Evolutionary conservation across 176 grass and related monocot genomes (phyloP).

Genomic region (Saccharum officinarum): DNA sequence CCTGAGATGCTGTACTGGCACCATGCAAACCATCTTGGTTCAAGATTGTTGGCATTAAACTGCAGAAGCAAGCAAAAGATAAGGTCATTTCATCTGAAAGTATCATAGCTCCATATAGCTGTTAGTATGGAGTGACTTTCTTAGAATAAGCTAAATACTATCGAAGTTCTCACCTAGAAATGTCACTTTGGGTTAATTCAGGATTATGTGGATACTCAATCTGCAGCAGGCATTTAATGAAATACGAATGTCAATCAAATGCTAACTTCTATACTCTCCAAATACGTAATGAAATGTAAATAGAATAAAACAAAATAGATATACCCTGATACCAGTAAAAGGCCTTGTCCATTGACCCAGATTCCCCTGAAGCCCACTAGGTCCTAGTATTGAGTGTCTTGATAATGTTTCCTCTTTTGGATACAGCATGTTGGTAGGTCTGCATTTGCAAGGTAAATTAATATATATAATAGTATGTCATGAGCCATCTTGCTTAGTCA

Average conservation of each 20-base stretch:
- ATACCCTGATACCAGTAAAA: constrained; percentile 82
- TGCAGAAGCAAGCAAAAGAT: constrained; percentile 29
- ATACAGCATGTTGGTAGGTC: constrained; percentile 63
- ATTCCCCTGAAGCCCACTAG: constrained; percentile 62
- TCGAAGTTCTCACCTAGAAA: constrained; percentile 52
- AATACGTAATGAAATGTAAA: constrained; percentile 6
- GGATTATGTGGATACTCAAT: constrained; percentile 84
- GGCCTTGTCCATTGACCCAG: constrained; percentile 52
- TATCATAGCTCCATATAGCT: constrained; percentile 11
- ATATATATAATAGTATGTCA: not conserved
- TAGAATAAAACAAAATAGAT: constrained; percentile 36
- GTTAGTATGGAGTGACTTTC: not conserved
- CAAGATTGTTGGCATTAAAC: constrained; percentile 59
- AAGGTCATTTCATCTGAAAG: constrained; percentile 17
- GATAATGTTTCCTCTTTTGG: constrained; percentile 94
- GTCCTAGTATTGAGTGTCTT: constrained; percentile 89
- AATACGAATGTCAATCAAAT: constrained; percentile 20
- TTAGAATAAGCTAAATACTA: constrained; percentile 12
- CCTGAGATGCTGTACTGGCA: constrained; percentile 39
- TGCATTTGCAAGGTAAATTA: constrained; percentile 45
- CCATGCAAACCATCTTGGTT: constrained; percentile 53
- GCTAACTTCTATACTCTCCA: not conserved
- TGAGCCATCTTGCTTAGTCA: not conserved
- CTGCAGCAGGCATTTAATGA: constrained; percentile 48
- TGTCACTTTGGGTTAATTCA: constrained; percentile 66